A percentile compares a stretch with the other conserved stretches of the same genome.
phyloP scores from a whole-genome alignment of 2,329 filamentous ascomycete species.

The Dactylellina leptospora region DNA sequence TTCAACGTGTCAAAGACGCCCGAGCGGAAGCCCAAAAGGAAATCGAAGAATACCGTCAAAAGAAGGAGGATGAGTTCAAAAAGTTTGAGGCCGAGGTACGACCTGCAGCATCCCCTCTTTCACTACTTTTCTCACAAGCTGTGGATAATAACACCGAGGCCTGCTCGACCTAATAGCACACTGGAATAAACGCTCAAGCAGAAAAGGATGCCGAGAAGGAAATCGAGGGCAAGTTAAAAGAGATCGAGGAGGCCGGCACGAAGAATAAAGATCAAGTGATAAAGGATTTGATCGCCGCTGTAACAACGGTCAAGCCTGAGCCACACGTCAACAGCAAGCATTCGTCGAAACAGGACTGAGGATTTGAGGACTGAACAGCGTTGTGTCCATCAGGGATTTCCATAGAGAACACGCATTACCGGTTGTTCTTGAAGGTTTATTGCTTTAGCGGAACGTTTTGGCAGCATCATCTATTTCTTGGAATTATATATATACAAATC shows the following conservation, averaged over 20 bases:
- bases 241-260: slow-evolving; percentile 81
- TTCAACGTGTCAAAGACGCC: slow-evolving; percentile 96
- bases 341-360: not conserved
- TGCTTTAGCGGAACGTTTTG: slow-evolving; percentile 40
- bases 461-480: slow-evolving; percentile 9
- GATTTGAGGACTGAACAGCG: not conserved
- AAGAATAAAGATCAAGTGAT: slow-evolving; percentile 82
- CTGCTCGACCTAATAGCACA: slow-evolving; percentile 71
- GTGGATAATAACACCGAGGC: not conserved
- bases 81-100: slow-evolving; percentile 83
- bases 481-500: slow-evolving; percentile 15
- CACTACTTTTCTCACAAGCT: not conserved
- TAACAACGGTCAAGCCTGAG: slow-evolving; percentile 79
- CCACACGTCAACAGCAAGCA: slow-evolving; percentile 55
- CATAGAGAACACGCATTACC: not conserved
- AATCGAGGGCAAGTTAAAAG: slow-evolving; percentile 79
- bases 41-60: slow-evolving; percentile 87
- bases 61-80: slow-evolving; percentile 95
- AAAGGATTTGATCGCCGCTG: slow-evolving; percentile 82
- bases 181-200: slow-evolving; percentile 85
- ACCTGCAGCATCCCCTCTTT: slow-evolving; percentile 9
- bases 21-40: slow-evolving; percentile 97
- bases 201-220: slow-evolving; percentile 82
- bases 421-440: not conserved
- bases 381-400: not conserved